Conservation (phyloP, 306 rosid genomes). For the Benincasa hispida region DNA sequence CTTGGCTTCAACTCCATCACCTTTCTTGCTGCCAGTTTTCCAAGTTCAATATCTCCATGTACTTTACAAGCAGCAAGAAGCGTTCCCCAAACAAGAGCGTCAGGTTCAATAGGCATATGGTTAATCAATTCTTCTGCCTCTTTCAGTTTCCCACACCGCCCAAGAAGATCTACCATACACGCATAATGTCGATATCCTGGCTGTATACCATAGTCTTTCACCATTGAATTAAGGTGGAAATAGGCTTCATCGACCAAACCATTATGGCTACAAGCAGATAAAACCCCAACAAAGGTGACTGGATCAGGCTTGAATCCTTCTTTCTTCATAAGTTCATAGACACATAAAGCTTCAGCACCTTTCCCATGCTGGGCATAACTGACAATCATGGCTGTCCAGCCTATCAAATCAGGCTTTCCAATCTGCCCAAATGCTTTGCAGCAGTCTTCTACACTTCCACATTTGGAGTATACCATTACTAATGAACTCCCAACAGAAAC, state of each 20-base stretch:
- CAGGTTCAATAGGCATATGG: slow-evolving; percentile 40
- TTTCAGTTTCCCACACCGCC: slow-evolving; percentile 53
- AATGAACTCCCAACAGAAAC: slow-evolving; percentile 66
- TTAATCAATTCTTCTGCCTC: slow-evolving; percentile 53
- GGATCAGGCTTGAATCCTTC: slow-evolving; percentile 64
- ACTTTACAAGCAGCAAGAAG: slow-evolving; percentile 71
- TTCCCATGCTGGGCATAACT: slow-evolving; percentile 75
- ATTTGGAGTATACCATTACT: slow-evolving; percentile 61
- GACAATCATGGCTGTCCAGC: slow-evolving; percentile 63
- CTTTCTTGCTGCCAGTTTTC: slow-evolving; percentile 47
- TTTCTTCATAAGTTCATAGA: slow-evolving; percentile 48
- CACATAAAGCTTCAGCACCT: slow-evolving; percentile 55
- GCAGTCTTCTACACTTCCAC: slow-evolving; percentile 61
- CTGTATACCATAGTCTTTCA: slow-evolving; percentile 29
- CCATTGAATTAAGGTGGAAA: slow-evolving; percentile 52
- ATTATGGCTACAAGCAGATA: slow-evolving; percentile 58
- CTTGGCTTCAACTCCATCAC: slow-evolving; percentile 43
- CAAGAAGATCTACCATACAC: slow-evolving; percentile 68
- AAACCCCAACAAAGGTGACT: slow-evolving; percentile 63
- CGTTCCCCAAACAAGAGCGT: slow-evolving; percentile 61
- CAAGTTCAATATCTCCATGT: slow-evolving; percentile 57
- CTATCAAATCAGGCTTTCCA: slow-evolving; percentile 50
- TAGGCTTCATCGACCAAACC: slow-evolving; percentile 70
- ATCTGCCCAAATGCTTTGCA: slow-evolving; percentile 46
- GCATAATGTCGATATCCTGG: slow-evolving; percentile 62